These are phyloP conservation scores for Simplicillium sp. DNA, from an alignment of 2,329 filamentous ascomycete species.

Conservation along the genomic window DNA sequence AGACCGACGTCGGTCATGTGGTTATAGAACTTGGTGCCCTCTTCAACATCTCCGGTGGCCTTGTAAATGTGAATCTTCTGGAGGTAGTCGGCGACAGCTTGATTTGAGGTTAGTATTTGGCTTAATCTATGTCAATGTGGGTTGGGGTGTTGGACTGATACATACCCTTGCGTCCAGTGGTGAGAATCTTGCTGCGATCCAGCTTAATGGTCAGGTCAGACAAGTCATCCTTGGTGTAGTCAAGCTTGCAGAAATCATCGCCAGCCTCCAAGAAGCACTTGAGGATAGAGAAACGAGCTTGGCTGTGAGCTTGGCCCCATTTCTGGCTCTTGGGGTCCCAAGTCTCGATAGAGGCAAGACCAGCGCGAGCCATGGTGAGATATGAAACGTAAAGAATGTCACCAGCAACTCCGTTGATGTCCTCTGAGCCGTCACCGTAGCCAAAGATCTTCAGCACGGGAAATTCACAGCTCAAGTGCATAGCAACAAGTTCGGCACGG, in stretches of 20 bases:
- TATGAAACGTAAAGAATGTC: conserved; percentile 85
- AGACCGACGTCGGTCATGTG: conserved; percentile 73
- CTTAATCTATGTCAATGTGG: background rate
- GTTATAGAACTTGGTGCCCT: conserved; percentile 71
- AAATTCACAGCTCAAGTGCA: conserved; percentile 85
- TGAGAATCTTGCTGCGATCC: conserved; percentile 79
- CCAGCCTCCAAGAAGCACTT: conserved; percentile 77
- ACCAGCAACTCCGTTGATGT: conserved; percentile 69
- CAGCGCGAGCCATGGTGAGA: conserved; percentile 89
- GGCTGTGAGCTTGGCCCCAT: conserved; percentile 89
- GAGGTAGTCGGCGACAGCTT: conserved; percentile 74
- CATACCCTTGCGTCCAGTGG: conserved; percentile 60
- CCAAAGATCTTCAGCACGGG: conserved; percentile 84
- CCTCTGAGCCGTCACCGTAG: conserved; percentile 65
- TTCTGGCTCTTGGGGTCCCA: conserved; percentile 88
- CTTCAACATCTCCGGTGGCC: conserved; percentile 72
- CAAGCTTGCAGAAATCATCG: conserved; percentile 77
- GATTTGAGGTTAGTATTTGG: conserved; percentile 12
- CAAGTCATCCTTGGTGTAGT: conserved; percentile 62
- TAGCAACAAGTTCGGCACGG: conserved; percentile 86
- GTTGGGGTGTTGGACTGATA: background rate
- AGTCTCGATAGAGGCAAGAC: conserved; percentile 79
- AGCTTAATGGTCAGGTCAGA: conserved; percentile 75
- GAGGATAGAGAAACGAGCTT: conserved; percentile 83
- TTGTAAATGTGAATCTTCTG: conserved; percentile 93